These are phyloP conservation scores for Blepharisma japonicum DNA, from an alignment of 73 alveolate genomes.

Conservation along the genomic window DNA sequence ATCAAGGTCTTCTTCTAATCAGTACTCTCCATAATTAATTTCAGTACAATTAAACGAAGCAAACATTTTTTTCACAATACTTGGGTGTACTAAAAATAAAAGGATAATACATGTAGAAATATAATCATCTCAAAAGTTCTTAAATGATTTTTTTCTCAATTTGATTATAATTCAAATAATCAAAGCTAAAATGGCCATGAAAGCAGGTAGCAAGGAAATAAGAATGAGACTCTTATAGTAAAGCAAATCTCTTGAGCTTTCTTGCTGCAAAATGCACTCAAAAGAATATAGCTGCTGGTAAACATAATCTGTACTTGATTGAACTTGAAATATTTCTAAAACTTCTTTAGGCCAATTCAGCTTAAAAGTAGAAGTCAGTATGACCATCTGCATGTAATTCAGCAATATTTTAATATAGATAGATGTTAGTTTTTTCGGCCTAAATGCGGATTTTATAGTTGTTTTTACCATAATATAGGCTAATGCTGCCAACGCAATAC, in stretches of 20 bases:
- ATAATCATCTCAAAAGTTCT: slow-evolving; percentile 32
- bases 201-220: slow-evolving; percentile 40
- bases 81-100: slow-evolving; percentile 54
- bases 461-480: slow-evolving; percentile 37
- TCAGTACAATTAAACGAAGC: slow-evolving; percentile 49
- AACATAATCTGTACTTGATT: not conserved
- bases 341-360: slow-evolving; percentile 61
- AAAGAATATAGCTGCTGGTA: slow-evolving; percentile 14
- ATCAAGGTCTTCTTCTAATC: slow-evolving; percentile 39
- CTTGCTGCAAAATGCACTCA: slow-evolving; percentile 48
- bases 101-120: slow-evolving; percentile 48
- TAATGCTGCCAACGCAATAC: slow-evolving; percentile 25
- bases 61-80: slow-evolving; percentile 49
- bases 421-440: slow-evolving; percentile 37
- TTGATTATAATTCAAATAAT: slow-evolving; percentile 36
- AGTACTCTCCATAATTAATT: slow-evolving; percentile 43
- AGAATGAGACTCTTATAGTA: slow-evolving; percentile 37
- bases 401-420: slow-evolving; percentile 56
- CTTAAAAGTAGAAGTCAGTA: slow-evolving; percentile 53
- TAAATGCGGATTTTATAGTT: slow-evolving; percentile 41
- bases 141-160: slow-evolving; percentile 29
- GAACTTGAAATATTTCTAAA: not conserved
- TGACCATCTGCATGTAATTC: slow-evolving; percentile 53
- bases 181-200: slow-evolving; percentile 33
- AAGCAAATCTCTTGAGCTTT: slow-evolving; percentile 35